These are phyloP conservation scores for Phlebiopsis flavidoalba DNA, from an alignment of 768 basidiomycete species.

Conservation along the genomic window DNA sequence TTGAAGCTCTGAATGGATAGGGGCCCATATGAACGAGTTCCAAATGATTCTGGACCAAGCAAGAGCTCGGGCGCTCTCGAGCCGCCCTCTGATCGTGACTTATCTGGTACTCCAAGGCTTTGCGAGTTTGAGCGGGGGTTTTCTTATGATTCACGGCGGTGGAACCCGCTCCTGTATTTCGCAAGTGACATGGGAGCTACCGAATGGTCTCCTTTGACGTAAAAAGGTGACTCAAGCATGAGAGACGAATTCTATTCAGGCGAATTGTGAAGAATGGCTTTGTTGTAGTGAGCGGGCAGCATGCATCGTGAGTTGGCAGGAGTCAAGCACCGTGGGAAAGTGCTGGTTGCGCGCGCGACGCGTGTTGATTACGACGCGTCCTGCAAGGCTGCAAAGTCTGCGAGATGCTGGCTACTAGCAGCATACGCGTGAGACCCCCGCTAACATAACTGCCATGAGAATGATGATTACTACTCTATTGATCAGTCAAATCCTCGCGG, in stretches of 20 bases:
- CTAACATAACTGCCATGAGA: conserved; percentile 49
- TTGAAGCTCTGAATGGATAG: neutral
- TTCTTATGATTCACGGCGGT: neutral
- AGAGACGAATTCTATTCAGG: neutral
- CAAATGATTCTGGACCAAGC: neutral
- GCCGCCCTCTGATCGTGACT: neutral
- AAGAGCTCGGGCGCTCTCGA: too few species aligned
- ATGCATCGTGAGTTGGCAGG: neutral
- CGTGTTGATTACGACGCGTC: neutral
- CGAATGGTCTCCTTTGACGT: neutral
- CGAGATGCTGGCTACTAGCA: neutral
- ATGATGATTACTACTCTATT: conserved; percentile 88
- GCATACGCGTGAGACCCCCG: neutral
- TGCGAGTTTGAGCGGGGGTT: neutral
- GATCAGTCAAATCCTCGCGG: conserved; percentile 88
- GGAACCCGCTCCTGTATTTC: neutral
- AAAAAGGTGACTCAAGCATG: too few species aligned
- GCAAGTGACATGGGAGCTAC: neutral
- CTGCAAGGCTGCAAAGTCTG: neutral
- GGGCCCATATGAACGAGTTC: neutral
- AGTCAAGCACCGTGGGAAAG: neutral
- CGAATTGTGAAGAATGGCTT: neutral
- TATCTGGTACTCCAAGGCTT: too few species aligned
- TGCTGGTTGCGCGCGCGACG: neutral
- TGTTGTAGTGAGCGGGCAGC: neutral